Evolutionary conservation across 441 rosid species (phyloP).

Genomic region (Iberis amara): DNA sequence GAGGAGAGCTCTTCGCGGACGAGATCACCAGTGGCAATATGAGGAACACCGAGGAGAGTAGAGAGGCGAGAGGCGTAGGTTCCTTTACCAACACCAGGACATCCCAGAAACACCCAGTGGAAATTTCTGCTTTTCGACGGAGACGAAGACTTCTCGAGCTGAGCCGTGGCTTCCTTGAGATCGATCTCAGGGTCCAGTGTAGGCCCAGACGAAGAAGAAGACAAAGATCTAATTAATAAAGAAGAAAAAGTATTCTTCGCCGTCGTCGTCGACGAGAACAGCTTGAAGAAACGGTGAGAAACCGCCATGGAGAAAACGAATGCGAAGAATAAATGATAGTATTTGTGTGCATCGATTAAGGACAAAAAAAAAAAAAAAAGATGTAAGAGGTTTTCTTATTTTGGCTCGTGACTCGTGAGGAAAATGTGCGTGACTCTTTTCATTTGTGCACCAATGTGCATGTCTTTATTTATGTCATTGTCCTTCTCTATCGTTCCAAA

Average conservation of each 20-base stretch:
- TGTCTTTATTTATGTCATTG: too few relatives aligned
- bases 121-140: conserved; percentile 39
- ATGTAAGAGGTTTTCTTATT: neutral
- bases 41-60: conserved; percentile 73
- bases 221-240: conserved; percentile 24
- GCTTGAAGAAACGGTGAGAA: conserved; percentile 29
- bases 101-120: conserved; percentile 95
- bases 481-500: too few relatives aligned
- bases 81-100: conserved; percentile 98
- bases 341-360: neutral
- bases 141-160: conserved; percentile 28
- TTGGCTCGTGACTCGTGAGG: too few relatives aligned
- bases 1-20: conserved; percentile 86
- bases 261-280: conserved; percentile 12
- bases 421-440: too few relatives aligned
- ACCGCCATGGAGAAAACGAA: conserved; percentile 37
- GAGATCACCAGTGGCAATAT: conserved; percentile 96
- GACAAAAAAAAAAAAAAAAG: too few relatives aligned
- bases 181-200: conserved; percentile 38
- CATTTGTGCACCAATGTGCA: too few relatives aligned
- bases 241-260: conserved; percentile 20
- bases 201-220: conserved; percentile 30
- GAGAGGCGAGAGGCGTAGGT: conserved; percentile 91
- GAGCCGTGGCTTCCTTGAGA: conserved; percentile 35
- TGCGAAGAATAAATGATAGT: neutral